Percentiles rank a stretch among this genome's conserved stretches.
phyloP scores from a whole-genome alignment of 768 basidiomycete genomes.

The Asterophora lycoperdoides region DNA sequence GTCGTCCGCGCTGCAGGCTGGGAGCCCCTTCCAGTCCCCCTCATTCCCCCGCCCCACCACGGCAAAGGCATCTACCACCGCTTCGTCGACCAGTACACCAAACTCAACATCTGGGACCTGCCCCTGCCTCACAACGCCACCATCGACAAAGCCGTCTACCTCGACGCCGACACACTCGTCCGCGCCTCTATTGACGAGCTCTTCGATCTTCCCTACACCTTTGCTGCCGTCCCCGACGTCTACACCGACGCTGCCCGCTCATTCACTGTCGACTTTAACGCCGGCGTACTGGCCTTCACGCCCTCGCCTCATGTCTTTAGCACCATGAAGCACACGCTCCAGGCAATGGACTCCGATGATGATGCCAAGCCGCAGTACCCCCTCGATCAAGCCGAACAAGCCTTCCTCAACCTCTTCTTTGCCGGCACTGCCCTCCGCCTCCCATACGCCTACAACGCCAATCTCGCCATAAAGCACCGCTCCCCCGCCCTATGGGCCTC shows the following conservation, averaged over 20 bases:
- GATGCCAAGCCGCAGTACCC: slow-evolving; percentile 22
- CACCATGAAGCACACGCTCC: slow-evolving; percentile 25
- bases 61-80: slow-evolving; percentile 32
- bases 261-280: slow-evolving; percentile 35
- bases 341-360: slow-evolving; percentile 2
- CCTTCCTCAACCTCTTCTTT: slow-evolving; percentile 37
- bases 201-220: slow-evolving; percentile 36
- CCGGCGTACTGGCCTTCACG: slow-evolving; percentile 34
- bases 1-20: slow-evolving; percentile 36
- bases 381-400: slow-evolving; percentile 33
- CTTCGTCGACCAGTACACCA: slow-evolving; percentile 41
- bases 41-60: slow-evolving; percentile 34
- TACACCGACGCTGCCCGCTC: slow-evolving; percentile 25
- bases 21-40: slow-evolving; percentile 29
- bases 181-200: slow-evolving; percentile 40
- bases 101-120: slow-evolving; percentile 38
- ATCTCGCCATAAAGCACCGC: slow-evolving; percentile 34
- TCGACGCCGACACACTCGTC: slow-evolving; percentile 42
- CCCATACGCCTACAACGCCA: slow-evolving; percentile 38
- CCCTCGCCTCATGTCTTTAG: slow-evolving; percentile 25
- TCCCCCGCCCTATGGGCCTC: slow-evolving; percentile 27
- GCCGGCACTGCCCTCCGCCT: slow-evolving; percentile 29
- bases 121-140: too few species aligned
- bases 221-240: slow-evolving; percentile 40
- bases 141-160: slow-evolving; percentile 19